Base-by-base conservation (phyloP, 805 yeast species). In the Millerago galiae region DNA sequence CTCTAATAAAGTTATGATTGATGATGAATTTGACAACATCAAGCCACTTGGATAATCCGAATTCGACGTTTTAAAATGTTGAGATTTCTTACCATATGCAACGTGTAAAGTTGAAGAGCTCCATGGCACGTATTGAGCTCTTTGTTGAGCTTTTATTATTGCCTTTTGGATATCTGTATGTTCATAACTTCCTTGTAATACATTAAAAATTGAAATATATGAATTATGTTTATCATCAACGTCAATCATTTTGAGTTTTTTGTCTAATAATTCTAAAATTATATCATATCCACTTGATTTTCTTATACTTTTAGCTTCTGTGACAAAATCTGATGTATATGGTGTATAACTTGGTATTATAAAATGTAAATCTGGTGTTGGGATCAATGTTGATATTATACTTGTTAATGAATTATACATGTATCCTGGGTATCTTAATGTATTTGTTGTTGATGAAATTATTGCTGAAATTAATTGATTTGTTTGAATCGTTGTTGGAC, bases 381-480 rank as follows among this genome's bases (percentile, higher is more conserved):
- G 96, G 2, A 93, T 76, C 50, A 93, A 63, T 1, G 91, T 78
- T 1, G 96, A 81, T 38, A 88, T 63, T 14, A 93, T 78, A 38
- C 95, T 82, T 32, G 89, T 85, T 51, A 84, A 65, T 4, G 95
- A 87, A 56, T 83, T 85, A 69, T 86, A 90, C 75, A 89, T 82
- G 65, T 88, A 88, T 37, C 93, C 81, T 4, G 99, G 99, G 60
- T 84, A 91, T 51, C 99, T 71, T 35, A 93, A 65, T 0, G 98
- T 85, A 47, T 91, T 86, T 2, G 98, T 86, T 3, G 88, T 68
- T 0, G 90, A 80, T 0, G 95, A 81, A 71, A 89, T 76, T 9
- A 87, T 88, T 8, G 89, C 80, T 0, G 97, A 77, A 3, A 93
- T 88, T 34, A 93, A 68, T 57, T 84, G 87, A 64, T 93, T 93